These are phyloP conservation scores for Drechslerella dactyloides DNA, from an alignment of 2,329 filamentous ascomycete species.

Conservation along the genomic window DNA sequence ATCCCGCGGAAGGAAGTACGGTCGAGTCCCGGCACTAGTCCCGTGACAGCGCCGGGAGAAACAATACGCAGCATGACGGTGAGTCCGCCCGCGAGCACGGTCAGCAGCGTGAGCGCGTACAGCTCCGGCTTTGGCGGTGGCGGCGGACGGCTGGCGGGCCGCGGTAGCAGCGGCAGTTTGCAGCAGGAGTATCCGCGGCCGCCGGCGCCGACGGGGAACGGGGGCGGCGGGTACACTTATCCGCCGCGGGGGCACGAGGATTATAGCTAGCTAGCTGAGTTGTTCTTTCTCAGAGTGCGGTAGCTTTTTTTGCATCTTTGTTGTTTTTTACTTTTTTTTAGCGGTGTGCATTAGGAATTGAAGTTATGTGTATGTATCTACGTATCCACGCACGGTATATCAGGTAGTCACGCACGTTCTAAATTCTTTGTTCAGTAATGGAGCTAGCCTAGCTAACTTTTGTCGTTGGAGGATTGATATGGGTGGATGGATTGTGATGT, in stretches of 20 bases:
- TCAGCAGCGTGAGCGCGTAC: conserved; percentile 24
- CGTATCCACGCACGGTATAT: background rate
- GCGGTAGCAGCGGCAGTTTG: conserved; percentile 14
- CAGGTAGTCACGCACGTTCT: too few species aligned
- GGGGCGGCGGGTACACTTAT: too few species aligned
- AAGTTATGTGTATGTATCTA: too few species aligned
- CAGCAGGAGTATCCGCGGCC: conserved; percentile 33
- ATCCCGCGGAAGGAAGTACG: conserved; percentile 41
- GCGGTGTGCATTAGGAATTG: too few species aligned
- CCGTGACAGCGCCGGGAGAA: conserved; percentile 10
- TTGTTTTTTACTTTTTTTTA: conserved; percentile 10
- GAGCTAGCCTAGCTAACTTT: too few species aligned
- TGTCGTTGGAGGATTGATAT: too few species aligned
- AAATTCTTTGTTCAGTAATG: too few species aligned
- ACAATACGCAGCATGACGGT: conserved; percentile 23
- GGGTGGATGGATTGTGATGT: too few species aligned
- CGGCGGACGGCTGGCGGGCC: conserved; percentile 31
- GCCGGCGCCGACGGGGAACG: conserved; percentile 37
- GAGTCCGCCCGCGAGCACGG: conserved; percentile 34
- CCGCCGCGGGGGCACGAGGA: conserved; percentile 27
- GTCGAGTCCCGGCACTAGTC: conserved; percentile 14
- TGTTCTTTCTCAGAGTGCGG: background rate
- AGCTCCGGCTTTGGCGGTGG: conserved; percentile 43
- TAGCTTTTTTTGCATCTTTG: background rate
- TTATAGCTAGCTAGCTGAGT: conserved; percentile 16